phyloP scores from a whole-genome alignment of 1,284 basidiomycete genomes.

The Ceratobasidium sp. region DNA sequence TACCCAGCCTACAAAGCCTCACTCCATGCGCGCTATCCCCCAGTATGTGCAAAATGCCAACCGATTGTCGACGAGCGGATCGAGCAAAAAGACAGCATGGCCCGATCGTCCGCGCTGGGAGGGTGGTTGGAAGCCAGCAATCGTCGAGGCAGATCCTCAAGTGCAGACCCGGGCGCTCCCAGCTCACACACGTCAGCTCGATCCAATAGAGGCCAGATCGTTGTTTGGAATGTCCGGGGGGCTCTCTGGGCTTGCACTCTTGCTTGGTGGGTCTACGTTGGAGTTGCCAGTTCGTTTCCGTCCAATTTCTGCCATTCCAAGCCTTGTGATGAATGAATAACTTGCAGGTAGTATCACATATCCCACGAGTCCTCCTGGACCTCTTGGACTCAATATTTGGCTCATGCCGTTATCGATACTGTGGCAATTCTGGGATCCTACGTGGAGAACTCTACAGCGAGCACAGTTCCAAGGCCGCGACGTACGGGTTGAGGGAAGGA shows the following conservation, averaged over 20 bases:
- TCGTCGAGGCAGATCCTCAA: conserved; percentile 18
- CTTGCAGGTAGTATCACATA: background rate
- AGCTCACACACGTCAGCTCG: conserved; percentile 45
- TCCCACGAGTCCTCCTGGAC: conserved; percentile 3
- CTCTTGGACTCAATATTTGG: background rate
- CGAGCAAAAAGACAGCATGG: conserved; percentile 76
- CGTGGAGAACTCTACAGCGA: conserved; percentile 64
- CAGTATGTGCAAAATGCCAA: conserved; percentile 77
- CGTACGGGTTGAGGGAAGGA: conserved; percentile 12
- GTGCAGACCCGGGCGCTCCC: background rate
- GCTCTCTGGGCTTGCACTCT: conserved; percentile 63
- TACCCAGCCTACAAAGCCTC: conserved; percentile 76
- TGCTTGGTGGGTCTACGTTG: conserved; percentile 54
- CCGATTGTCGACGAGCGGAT: conserved; percentile 84
- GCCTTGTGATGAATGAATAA: background rate
- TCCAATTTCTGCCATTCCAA: background rate
- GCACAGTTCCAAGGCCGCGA: conserved; percentile 71
- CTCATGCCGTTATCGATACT: conserved; percentile 63
- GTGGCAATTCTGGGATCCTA: conserved; percentile 81
- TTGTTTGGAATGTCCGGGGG: conserved; percentile 69
- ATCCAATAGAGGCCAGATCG: conserved; percentile 53
- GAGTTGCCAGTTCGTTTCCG: conserved; percentile 56
- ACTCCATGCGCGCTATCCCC: conserved; percentile 82
- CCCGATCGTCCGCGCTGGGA: conserved; percentile 77
- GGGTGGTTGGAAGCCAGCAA: conserved; percentile 66